Base-by-base conservation (phyloP, 768 basidiomycete genomes). In the Rubroboletus pulcherrimus region DNA sequence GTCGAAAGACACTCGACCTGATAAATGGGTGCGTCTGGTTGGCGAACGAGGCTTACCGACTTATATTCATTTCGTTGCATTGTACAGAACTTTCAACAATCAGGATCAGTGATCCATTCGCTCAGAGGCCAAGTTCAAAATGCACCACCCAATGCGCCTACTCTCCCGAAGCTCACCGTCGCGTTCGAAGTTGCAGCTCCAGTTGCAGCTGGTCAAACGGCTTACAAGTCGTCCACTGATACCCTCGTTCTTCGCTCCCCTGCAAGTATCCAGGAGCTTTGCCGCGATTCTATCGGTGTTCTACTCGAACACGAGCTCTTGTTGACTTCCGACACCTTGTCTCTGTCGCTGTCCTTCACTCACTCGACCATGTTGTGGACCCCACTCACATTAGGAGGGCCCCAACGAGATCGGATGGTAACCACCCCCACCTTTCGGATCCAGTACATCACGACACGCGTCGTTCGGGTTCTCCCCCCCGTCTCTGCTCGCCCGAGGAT, bases 121-220 rank as follows among this genome's bases (percentile, higher is more conserved):
- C 41, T 49, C 14, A 48, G 58, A 51, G 51, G 39, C 17, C 51
- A 46, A 34, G 47, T 21, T 24, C 37, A 8, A 45, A 12, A 51
- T 17, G 39, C 55, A 33, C 53, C n/a, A 24, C 42, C 53, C 14
- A 67, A 67, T 21, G 19, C 42, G 3, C 21, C 58, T n/a, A 34
- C 58, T 7, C 63, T 67, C 2, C 65, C 65, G 11, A 62, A 8
- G 26, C 56, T 67, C 24, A 65, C 56, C 2, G 38, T 65, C 39
- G 60, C 58, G 5, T 66, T 66, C 29, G 63, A 66, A 55, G 33
- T n/a, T n/a, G n/a, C n/a, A n/a, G n/a, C n/a, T n/a, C n/a, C n/a
- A 24, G 63, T 66, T 12, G 54, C 30, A 7, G 49, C 49, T n/a
- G 31, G 58, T 7, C 45, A 46, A 46, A 45, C 21, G 3, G 29